These are phyloP conservation scores for Diaporthe caulivora DNA, from an alignment of 2,329 filamentous ascomycete genomes.

Conservation along the genomic window DNA sequence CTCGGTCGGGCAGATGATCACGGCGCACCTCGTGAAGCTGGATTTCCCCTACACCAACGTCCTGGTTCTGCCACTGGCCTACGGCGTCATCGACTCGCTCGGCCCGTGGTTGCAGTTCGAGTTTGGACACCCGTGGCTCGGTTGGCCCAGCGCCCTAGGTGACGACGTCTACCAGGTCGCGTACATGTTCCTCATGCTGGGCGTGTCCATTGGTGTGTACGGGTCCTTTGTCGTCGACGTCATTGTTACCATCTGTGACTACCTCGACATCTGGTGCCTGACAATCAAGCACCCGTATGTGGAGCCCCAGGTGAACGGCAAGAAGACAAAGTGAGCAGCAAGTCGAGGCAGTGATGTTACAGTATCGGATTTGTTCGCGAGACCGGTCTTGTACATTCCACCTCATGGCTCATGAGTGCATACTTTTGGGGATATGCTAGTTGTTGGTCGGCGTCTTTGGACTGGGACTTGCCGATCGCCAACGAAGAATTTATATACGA, in stretches of 20 bases:
- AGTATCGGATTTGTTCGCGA: background rate
- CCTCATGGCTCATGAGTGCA: background rate
- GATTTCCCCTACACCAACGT: constrained; percentile 93
- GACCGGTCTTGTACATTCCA: background rate
- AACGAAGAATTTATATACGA: constrained; percentile 19
- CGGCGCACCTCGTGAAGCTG: constrained; percentile 89
- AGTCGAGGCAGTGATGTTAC: background rate
- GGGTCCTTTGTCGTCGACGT: constrained; percentile 97
- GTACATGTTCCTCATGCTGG: constrained; percentile 90
- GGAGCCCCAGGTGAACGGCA: constrained; percentile 50
- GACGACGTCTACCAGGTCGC: constrained; percentile 88
- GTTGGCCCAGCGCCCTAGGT: constrained; percentile 83
- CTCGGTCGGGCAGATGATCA: constrained; percentile 95
- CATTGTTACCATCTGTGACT: constrained; percentile 97
- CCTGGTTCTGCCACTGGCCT: constrained; percentile 80
- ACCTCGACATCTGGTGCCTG: constrained; percentile 97
- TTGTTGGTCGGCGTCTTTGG: background rate
- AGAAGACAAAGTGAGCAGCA: constrained; percentile 34
- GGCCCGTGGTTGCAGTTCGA: constrained; percentile 74
- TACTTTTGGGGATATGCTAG: background rate
- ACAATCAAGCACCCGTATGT: constrained; percentile 89
- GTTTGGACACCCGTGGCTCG: constrained; percentile 71
- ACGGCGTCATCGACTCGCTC: constrained; percentile 83
- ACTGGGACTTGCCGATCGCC: background rate
- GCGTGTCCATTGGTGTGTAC: constrained; percentile 89